Evolutionary conservation across 2,329 filamentous ascomycete species (phyloP).

Genomic region (Fusarium sp.): DNA sequence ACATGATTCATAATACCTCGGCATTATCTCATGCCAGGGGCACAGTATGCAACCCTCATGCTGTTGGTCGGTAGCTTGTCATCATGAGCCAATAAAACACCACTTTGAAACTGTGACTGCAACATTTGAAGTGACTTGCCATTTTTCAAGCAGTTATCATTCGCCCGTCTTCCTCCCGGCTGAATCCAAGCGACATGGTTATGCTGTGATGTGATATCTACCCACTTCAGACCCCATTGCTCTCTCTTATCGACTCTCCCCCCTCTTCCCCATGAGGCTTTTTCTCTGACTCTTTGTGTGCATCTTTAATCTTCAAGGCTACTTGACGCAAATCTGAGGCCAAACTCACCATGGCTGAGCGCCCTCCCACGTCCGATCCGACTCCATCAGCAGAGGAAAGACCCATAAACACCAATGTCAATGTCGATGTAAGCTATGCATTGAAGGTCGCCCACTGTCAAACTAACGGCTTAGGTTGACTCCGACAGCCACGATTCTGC

Average conservation of each 20-base stretch:
- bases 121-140: background rate
- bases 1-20: background rate
- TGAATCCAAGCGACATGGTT: background rate
- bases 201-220: background rate
- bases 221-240: background rate
- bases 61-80: background rate
- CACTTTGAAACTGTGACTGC: background rate
- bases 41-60: conserved; percentile 3
- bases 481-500: background rate
- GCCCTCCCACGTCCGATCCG: background rate
- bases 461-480: background rate
- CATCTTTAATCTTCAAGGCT: background rate
- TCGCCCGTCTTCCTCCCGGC: background rate
- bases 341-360: background rate
- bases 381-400: background rate
- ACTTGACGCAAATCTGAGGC: background rate
- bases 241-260: background rate
- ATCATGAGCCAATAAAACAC: background rate
- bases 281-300: background rate
- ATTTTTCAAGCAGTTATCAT: background rate
- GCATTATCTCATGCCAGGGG: background rate
- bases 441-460: background rate
- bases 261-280: background rate
- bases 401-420: background rate
- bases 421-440: background rate